These are phyloP conservation scores for Whalleya microplaca DNA, from an alignment of 2,329 filamentous ascomycete genomes.

Conservation along the genomic window DNA sequence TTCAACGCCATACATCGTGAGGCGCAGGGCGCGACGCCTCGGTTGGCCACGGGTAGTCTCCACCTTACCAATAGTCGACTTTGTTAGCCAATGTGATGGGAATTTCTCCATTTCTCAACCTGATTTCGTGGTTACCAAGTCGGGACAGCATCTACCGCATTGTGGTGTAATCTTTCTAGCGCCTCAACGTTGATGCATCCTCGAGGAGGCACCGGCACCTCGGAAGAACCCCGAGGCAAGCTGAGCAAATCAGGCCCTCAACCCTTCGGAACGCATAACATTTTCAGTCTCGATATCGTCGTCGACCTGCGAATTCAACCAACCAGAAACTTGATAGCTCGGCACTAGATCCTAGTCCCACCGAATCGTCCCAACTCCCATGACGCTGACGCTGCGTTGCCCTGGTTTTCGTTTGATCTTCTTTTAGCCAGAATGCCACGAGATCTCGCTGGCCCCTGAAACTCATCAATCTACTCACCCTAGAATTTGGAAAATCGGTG, in stretches of 20 bases:
- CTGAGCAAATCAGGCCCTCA: slow-evolving; percentile 16
- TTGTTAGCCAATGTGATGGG: not conserved
- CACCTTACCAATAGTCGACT: slow-evolving; percentile 8
- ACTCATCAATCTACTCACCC: slow-evolving; percentile 28
- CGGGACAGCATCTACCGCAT: slow-evolving; percentile 18
- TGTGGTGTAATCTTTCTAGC: slow-evolving; percentile 12
- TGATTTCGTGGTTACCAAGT: slow-evolving; percentile 15
- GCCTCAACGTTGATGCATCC: slow-evolving; percentile 20
- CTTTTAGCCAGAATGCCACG: slow-evolving; percentile 45
- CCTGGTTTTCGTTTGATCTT: slow-evolving; percentile 40
- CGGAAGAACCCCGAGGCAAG: slow-evolving; percentile 15
- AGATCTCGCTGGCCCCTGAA: slow-evolving; percentile 24
- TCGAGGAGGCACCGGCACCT: slow-evolving; percentile 12
- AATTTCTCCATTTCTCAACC: not conserved
- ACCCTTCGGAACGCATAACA: slow-evolving; percentile 14
- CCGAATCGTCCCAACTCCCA: slow-evolving; percentile 9
- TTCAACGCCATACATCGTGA: slow-evolving; percentile 8
- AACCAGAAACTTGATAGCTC: slow-evolving; percentile 15
- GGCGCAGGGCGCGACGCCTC: slow-evolving; percentile 7
- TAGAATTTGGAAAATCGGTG: slow-evolving; percentile 42
- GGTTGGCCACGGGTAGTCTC: slow-evolving; percentile 21
- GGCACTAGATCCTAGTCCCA: slow-evolving; percentile 1
- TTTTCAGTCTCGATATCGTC: slow-evolving; percentile 13
- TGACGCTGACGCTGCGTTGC: slow-evolving; percentile 5
- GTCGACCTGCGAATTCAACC: slow-evolving; percentile 12